Percentiles rank a stretch among this genome's conserved stretches.
These are phyloP conservation scores for Prunus padus DNA, from an alignment of 306 rosid species.

Conservation along the genomic window DNA sequence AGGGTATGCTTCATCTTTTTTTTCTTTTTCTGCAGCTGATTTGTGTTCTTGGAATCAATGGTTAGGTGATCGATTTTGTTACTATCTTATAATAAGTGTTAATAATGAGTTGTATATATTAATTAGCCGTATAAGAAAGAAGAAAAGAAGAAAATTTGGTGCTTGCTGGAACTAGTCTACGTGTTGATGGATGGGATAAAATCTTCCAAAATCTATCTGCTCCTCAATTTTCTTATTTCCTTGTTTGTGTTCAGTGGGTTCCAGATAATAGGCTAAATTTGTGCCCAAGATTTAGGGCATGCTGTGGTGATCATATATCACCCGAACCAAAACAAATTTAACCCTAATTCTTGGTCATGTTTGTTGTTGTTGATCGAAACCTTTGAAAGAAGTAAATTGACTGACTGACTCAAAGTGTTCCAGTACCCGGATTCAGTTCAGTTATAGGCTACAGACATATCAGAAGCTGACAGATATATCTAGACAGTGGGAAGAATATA, in stretches of 20 bases:
- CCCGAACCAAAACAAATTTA: neutral
- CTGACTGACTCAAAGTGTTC: too few species aligned
- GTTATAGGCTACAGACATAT: too few species aligned
- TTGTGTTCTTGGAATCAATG: neutral
- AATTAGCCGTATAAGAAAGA: neutral
- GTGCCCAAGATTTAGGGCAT: neutral
- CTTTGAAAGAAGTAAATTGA: too few species aligned
- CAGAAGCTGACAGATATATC: too few species aligned
- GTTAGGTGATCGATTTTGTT: neutral
- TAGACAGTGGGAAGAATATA: too few species aligned
- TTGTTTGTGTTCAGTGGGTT: too few species aligned
- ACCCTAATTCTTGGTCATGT: neutral
- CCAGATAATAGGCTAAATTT: too few species aligned
- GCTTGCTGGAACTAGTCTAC: neutral
- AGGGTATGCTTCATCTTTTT: neutral
- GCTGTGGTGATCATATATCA: too few species aligned
- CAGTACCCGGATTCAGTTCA: too few species aligned
- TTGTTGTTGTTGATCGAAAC: neutral
- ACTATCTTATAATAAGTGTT: neutral
- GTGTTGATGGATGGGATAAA: neutral
- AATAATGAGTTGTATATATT: neutral
- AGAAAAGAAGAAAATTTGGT: neutral
- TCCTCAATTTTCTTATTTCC: neutral
- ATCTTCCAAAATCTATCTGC: neutral
- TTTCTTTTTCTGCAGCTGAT: slow-evolving; percentile 13